These are phyloP conservation scores for Simmondsia chinensis DNA, from an alignment of 148 eudicot genomes.

Conservation along the genomic window DNA sequence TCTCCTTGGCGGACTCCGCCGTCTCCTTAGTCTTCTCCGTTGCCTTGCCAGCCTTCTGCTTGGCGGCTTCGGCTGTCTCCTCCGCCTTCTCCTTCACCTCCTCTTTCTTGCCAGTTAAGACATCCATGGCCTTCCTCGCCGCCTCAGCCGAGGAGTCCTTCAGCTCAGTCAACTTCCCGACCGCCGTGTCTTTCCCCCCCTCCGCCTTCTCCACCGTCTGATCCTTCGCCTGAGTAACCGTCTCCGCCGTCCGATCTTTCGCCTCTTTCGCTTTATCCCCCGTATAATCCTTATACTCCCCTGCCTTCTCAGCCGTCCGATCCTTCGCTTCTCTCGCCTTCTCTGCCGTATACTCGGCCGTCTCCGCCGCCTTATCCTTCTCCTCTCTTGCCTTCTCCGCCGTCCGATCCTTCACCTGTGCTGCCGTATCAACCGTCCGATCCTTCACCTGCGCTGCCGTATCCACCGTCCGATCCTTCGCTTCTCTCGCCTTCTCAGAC, in stretches of 20 bases:
- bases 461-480: constrained; percentile 15
- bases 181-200: constrained; percentile 20
- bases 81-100: constrained; percentile 19
- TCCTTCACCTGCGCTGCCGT: constrained; percentile 15
- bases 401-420: background rate
- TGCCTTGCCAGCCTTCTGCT: constrained; percentile 6
- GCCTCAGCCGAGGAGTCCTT: constrained; percentile 16
- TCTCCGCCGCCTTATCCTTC: constrained; percentile 19
- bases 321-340: constrained; percentile 12
- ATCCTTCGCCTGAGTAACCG: constrained; percentile 10
- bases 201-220: constrained; percentile 1
- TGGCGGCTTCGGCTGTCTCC: constrained; percentile 15
- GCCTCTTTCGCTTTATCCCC: constrained; percentile 6
- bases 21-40: constrained; percentile 18
- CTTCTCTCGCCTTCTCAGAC: constrained; percentile 11
- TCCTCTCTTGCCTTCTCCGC: constrained; percentile 2
- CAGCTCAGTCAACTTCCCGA: constrained; percentile 9
- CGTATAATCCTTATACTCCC: constrained; percentile 8
- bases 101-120: constrained; percentile 14
- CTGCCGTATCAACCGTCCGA: constrained; percentile 17
- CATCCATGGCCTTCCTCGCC: constrained; percentile 23
- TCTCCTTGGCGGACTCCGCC: constrained; percentile 8
- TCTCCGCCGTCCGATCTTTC: constrained; percentile 21
- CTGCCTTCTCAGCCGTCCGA: constrained; percentile 1
- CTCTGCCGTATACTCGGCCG: constrained; percentile 17